Evolutionary conservation across 108 stramenopile genomes (phyloP).

Genomic region (Discostella pseudostelligera): DNA sequence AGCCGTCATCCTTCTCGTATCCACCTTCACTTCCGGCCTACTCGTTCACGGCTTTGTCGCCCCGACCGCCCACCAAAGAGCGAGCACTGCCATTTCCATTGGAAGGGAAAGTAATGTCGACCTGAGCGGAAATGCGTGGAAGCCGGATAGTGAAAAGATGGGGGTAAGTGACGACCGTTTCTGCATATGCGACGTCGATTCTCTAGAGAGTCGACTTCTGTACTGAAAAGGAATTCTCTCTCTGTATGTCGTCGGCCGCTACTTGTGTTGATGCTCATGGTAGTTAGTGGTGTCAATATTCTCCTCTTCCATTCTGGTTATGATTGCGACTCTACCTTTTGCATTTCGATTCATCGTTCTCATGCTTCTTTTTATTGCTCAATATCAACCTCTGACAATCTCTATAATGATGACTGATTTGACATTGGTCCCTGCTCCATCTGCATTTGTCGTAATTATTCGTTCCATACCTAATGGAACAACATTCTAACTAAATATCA

Average conservation of each 20-base stretch:
- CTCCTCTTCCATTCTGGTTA: too few relatives aligned
- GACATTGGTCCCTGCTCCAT: too few relatives aligned
- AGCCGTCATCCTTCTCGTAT: neutral
- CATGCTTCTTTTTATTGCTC: neutral
- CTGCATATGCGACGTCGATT: neutral
- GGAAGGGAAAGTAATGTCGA: conserved; percentile 44
- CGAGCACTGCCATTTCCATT: neutral
- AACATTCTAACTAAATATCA: neutral
- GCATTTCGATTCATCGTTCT: neutral
- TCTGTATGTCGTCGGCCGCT: too few relatives aligned
- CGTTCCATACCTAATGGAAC: too few relatives aligned
- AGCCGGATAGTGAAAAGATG: conserved; percentile 80
- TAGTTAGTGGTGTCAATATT: too few relatives aligned
- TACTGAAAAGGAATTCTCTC: neutral
- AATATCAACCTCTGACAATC: neutral
- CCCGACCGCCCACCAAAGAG: neutral
- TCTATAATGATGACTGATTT: too few relatives aligned
- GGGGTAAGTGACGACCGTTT: conserved; percentile 31
- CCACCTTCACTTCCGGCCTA: neutral
- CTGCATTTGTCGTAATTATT: neutral
- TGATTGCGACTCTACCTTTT: too few relatives aligned
- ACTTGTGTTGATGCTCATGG: too few relatives aligned
- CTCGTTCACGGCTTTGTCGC: neutral
- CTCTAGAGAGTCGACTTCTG: neutral
- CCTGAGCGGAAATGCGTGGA: conserved; percentile 67